phyloP scores from a whole-genome alignment of 345 rosid genomes.

The Citrus unshiu region DNA sequence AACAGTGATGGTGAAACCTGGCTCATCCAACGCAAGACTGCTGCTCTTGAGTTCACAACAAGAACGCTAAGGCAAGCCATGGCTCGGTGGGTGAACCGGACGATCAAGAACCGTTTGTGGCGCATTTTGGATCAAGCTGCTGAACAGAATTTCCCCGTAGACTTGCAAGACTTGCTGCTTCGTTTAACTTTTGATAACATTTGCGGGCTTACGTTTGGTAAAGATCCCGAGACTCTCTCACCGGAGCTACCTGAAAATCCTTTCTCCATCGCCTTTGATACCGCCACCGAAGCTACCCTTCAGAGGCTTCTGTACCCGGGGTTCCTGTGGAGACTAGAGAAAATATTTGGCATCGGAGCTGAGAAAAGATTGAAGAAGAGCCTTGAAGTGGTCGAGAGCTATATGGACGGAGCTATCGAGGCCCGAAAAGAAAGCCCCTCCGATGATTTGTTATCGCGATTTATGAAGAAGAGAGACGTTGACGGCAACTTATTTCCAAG shows the following conservation, averaged over 20 bases:
- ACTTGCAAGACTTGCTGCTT: slow-evolving; percentile 78
- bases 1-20: slow-evolving; percentile 91
- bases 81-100: slow-evolving; percentile 90
- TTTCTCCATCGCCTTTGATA: slow-evolving; percentile 68
- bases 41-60: slow-evolving; percentile 88
- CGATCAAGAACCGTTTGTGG: slow-evolving; percentile 83
- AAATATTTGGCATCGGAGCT: slow-evolving; percentile 51
- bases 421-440: slow-evolving; percentile 69
- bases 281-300: slow-evolving; percentile 82
- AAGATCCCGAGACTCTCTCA: slow-evolving; percentile 79
- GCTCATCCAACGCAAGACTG: slow-evolving; percentile 88
- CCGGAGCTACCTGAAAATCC: slow-evolving; percentile 71
- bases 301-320: slow-evolving; percentile 75
- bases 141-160: slow-evolving; percentile 39
- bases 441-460: slow-evolving; percentile 79
- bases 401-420: slow-evolving; percentile 66
- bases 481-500: slow-evolving; percentile 56
- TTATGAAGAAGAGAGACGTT: slow-evolving; percentile 69
- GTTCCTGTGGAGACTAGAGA: slow-evolving; percentile 64
- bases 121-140: slow-evolving; percentile 58
- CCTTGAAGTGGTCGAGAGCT: slow-evolving; percentile 54
- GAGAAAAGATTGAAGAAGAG: slow-evolving; percentile 55
- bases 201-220: slow-evolving; percentile 86
- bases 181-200: slow-evolving; percentile 92
- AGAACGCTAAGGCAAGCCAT: slow-evolving; percentile 86